Base-by-base conservation (phyloP, 805 yeast genomes). In the Teunomyces cretensis region DNA sequence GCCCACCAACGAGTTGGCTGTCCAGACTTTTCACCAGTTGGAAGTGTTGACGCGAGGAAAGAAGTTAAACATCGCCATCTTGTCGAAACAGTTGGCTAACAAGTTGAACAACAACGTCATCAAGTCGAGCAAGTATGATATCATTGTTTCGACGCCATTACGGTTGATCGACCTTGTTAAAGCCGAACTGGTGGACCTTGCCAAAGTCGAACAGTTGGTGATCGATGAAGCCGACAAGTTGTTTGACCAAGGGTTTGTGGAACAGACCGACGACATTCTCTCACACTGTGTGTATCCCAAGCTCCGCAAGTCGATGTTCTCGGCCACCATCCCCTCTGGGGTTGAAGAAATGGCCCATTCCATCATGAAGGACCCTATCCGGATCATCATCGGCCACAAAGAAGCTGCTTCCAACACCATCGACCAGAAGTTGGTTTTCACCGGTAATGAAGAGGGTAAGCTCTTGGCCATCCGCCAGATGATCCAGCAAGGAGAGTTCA, bases 371-470 rank as follows among this genome's bases (percentile, higher is more conserved):
- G 88, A 87, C 49, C 91, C 95, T 7, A 74, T 92, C 19, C 80
- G 98, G 61, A 80, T 94, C 33, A 86, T 94, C 48, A 84, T 92
- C 55, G 97, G 97, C 9, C 91, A 84, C 57, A 91, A 91, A 60
- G 97, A 92, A 64, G 96, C 96, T 13, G 99, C 99, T 0, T 85
- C 89, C 48, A 65, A 76, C 7, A 80, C 81, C 41, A 90, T 92
- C 54, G 90, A 88, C 38, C 99, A 92, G 68, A 80, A 80, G 57
- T 68, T 94, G 33, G 78, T 86, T 1, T 92, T 80, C 61, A 86
- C 97, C 49, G 99, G 99, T 39, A 86, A 81, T 53, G 99, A 94
- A 67, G 89, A 88, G 56, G 99, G 99, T n/a, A 94, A 94, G 64
- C 70, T 94, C 17, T 72, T 94, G 26, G 98, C 96, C 0, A 82